Evolutionary conservation across 2,329 filamentous ascomycete genomes (phyloP), one percentile per base, ranked within the genome.

Genomic region (Talaromyces sp.): DNA sequence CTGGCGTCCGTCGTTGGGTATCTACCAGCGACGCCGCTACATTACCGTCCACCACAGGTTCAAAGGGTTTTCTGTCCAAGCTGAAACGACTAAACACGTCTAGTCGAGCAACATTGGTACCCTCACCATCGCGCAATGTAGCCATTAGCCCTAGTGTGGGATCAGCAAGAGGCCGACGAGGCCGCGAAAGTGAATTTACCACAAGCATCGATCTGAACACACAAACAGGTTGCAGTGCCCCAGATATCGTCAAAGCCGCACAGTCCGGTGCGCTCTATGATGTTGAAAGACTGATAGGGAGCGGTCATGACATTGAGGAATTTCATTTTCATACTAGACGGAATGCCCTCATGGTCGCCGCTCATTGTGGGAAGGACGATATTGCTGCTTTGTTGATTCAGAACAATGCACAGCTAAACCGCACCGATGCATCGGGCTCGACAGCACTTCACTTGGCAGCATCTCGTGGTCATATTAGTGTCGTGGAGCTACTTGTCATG

Each of bases 311-410:
- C 52, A 64, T 72, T n/a, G 67, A 72, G 60, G 57, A 64, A 45
- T 60, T 66, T 7, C 70, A 75, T 59, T 52, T 63, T 9, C 53
- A 61, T 43, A 70, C 71, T 2, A 65, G 68, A n/a, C 64, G 71
- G 48, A 76, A 67, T 39, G 72, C 73, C 13, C 65, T 76, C 11
- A 63, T 71, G 5, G 71, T 76, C 40, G 73, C 74, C 51, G 66
- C 72, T 6, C 73, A 76, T 57, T 75, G 72, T 61, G 73, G 72
- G 9, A 70, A 71, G 21, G 70, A 70, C 17, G 69, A 69, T 41
- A 63, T 74, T 13, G 68, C 73, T 17, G 64, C 67, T 33, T 55
- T 73, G 11, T 57, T 75, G 13, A 64, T 75, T 11, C 63, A 68
- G 28, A 60, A 64, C 31, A 66, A 67, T 33, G 72, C 72, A 10